phyloP scores from a whole-genome alignment of 768 basidiomycete genomes.

The Hypsizygus marmoreus region DNA sequence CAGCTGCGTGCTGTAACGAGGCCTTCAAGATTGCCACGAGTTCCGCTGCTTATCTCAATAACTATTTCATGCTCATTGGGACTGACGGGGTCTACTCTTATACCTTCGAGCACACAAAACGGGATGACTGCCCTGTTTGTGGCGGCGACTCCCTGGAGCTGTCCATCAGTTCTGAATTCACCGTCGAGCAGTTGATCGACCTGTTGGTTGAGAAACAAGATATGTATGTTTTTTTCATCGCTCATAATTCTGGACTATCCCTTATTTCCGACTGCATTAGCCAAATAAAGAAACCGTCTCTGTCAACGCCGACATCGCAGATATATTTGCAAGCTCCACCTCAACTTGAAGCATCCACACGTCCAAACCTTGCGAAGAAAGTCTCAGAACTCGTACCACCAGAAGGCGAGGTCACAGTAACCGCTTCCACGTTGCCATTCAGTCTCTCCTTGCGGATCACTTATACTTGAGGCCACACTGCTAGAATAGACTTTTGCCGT shows the following conservation, averaged over 20 bases:
- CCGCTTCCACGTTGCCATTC: conserved; percentile 88
- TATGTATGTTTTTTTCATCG: conserved; percentile 58
- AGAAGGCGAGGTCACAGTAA: conserved; percentile 84
- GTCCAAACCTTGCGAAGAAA: conserved; percentile 88
- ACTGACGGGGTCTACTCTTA: conserved; percentile 96
- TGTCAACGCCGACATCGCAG: conserved; percentile 73
- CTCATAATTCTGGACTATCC: conserved; percentile 5
- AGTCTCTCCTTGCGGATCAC: conserved; percentile 68
- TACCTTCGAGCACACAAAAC: conserved; percentile 94
- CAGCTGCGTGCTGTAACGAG: conserved; percentile 97
- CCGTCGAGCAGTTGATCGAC: conserved; percentile 87
- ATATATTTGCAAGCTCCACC: conserved; percentile 95
- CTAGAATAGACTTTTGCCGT: too few species aligned
- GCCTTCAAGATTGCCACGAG: conserved; percentile 98
- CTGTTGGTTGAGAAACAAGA: conserved; percentile 85
- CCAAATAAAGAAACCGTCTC: conserved; percentile 95
- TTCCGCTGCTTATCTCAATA: conserved; percentile 91
- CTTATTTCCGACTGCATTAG: conserved; percentile 40
- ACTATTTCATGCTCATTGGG: conserved; percentile 98
- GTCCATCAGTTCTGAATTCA: conserved; percentile 67
- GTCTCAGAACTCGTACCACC: conserved; percentile 78
- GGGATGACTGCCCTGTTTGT: conserved; percentile 94
- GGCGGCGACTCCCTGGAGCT: conserved; percentile 87
- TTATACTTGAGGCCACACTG: conserved; percentile 37
- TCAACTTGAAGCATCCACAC: conserved; percentile 84